Evolutionary conservation across 345 rosid genomes (phyloP), one percentile per base, ranked within the genome.

Genomic region (Kandelia obovata): DNA sequence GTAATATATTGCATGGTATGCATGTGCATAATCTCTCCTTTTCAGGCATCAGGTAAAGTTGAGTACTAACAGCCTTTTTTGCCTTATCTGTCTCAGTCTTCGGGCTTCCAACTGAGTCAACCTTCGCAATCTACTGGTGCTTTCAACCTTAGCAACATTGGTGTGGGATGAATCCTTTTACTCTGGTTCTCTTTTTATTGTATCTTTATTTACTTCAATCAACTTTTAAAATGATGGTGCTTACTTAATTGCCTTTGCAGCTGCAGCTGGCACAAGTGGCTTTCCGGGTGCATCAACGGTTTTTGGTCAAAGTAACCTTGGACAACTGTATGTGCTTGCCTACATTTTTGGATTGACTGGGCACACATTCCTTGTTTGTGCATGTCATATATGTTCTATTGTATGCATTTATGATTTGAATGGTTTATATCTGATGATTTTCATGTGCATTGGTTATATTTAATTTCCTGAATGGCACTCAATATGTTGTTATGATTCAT

Each of bases 131-230:
- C 81, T 56, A 7, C 75, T 26, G 58, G 82, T 79, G 69, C 78
- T 75, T 85, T 85, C 79, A 56, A 69, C 65, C 82, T 88, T 75
- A 65, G 71, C 80, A 88, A 86, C 79, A 78, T 71, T 19, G 83
- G 88, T 71, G 92, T 77, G 80, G 59, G 83, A 5, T 80, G 80
- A 95, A 92, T 91, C 72, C 39, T 58, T 37, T 21, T 58, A 23
- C 43, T 39, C n/a, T 64, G 47, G 20, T 11, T 26, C 4, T 63
- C 53, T 57, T 1, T 52, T 26, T 43, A 19, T 61, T 27, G 30
- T 37, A 51, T 67, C 27, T 23, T 51, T 55, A 60, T 16, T 62
- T 64, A 60, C 62, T 52, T 23, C 58, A 35, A 35, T 71, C 55
- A 58, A 43, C 25, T 68, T 71, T 72, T 52, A 8, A 60, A 27